A percentile compares a stretch with the other conserved stretches of the same genome.
These are phyloP conservation scores for Diversispora epigaea DNA, from an alignment of 192 early-diverging fungal species.

Conservation along the genomic window DNA sequence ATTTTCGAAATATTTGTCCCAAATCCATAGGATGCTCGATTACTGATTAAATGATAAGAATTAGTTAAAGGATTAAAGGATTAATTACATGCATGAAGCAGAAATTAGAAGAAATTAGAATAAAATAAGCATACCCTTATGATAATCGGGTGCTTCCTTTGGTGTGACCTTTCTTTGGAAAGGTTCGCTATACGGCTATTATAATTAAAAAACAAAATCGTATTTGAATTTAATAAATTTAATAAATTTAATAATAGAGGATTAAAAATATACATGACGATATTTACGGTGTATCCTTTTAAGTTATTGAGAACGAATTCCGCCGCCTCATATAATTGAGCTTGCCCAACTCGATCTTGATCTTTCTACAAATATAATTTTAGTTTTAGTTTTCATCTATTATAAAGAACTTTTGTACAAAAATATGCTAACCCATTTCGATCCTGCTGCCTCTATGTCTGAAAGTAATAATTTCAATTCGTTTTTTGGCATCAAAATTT, in stretches of 20 bases:
- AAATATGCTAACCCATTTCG: too few relatives aligned
- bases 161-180: slow-evolving; percentile 87
- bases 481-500: too few relatives aligned
- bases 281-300: slow-evolving; percentile 66
- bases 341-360: slow-evolving; percentile 83
- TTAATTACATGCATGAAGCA: background rate
- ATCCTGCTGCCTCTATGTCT: too few relatives aligned
- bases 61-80: background rate
- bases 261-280: background rate
- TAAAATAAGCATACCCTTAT: slow-evolving; percentile 59
- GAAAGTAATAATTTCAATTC: too few relatives aligned
- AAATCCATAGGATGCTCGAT: slow-evolving; percentile 97
- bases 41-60: slow-evolving; percentile 48
- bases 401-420: too few relatives aligned
- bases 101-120: background rate
- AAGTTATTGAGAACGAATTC: slow-evolving; percentile 83
- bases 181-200: slow-evolving; percentile 74
- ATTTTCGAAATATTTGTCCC: slow-evolving; percentile 83
- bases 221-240: background rate
- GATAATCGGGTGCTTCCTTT: slow-evolving; percentile 91
- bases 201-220: slow-evolving; percentile 13
- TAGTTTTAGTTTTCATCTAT: too few relatives aligned
- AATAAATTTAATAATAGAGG: background rate
- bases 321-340: slow-evolving; percentile 85
- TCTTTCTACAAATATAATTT: slow-evolving; percentile 51